Conservation (phyloP, 2,329 filamentous ascomycete genomes). For the Apiospora aurea region DNA sequence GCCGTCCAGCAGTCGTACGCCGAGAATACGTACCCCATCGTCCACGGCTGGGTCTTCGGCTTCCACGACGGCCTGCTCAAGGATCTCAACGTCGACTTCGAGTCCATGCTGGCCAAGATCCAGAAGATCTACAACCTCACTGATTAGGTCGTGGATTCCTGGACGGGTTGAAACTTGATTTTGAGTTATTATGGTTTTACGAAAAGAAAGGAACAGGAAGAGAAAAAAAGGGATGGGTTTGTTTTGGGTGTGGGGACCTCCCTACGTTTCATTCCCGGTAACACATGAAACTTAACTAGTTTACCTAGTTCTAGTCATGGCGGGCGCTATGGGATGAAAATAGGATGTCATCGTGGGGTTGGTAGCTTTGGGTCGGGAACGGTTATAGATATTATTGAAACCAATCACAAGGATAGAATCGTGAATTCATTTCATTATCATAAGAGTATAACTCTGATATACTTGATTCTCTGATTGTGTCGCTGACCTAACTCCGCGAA, state of each 20-base stretch:
- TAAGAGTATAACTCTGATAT: not conserved
- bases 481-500: not conserved
- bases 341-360: not conserved
- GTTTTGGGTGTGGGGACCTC: constrained; percentile 14
- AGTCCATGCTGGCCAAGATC: constrained; percentile 60
- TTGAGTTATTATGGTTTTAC: not conserved
- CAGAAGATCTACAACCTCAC: constrained; percentile 71
- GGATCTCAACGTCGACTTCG: constrained; percentile 69
- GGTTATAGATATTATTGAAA: constrained; percentile 1
- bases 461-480: not conserved
- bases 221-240: not conserved
- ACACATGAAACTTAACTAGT: constrained; percentile 1
- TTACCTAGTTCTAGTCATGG: constrained; percentile 16
- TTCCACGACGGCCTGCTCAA: constrained; percentile 72
- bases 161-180: too few species aligned
- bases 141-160: constrained; percentile 31
- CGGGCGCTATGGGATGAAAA: constrained; percentile 1
- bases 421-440: not conserved
- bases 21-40: constrained; percentile 69
- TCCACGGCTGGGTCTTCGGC: constrained; percentile 78
- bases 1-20: constrained; percentile 77
- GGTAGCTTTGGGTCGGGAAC: not conserved
- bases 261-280: not conserved
- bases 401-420: not conserved
- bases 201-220: not conserved